A percentile compares a stretch with the other conserved stretches of the same genome.
Conservation (phyloP, 2,329 filamentous ascomycete genomes). For the Penicillium sp. region DNA sequence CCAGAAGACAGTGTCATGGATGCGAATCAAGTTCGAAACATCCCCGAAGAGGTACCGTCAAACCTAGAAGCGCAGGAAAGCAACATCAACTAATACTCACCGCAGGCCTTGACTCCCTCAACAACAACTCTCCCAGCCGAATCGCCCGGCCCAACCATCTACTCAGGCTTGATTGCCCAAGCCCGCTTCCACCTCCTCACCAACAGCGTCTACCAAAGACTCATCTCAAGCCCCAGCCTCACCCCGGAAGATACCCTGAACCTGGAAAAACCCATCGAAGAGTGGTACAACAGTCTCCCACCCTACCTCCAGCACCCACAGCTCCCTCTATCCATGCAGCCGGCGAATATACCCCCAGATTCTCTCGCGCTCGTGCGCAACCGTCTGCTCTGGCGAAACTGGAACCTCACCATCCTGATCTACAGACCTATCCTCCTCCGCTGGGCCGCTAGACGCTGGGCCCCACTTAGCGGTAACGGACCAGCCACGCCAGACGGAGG, state of each 20-base stretch:
- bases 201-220: slow-evolving; percentile 45
- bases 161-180: slow-evolving; percentile 44
- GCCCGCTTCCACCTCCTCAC: slow-evolving; percentile 43
- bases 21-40: slow-evolving; percentile 44
- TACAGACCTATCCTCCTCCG: slow-evolving; percentile 44
- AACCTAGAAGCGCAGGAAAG: neutral
- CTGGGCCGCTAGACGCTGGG: slow-evolving; percentile 39
- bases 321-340: slow-evolving; percentile 20
- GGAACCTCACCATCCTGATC: slow-evolving; percentile 45
- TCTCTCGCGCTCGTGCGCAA: slow-evolving; percentile 40
- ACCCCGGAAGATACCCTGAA: slow-evolving; percentile 42
- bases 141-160: slow-evolving; percentile 41
- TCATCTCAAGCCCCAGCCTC: slow-evolving; percentile 43
- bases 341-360: slow-evolving; percentile 33
- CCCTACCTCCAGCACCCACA: slow-evolving; percentile 38
- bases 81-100: neutral
- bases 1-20: slow-evolving; percentile 46
- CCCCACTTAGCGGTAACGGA: slow-evolving; percentile 21
- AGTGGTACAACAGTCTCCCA: slow-evolving; percentile 43
- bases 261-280: slow-evolving; percentile 43
- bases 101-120: slow-evolving; percentile 27
- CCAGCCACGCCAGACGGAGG: slow-evolving; percentile 25
- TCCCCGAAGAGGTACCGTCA: slow-evolving; percentile 39
- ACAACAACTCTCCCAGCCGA: slow-evolving; percentile 39
- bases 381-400: slow-evolving; percentile 43